A percentile compares a stretch with the other conserved stretches of the same genome.
Conservation (phyloP, 202 grass and related monocot genomes). For the Panicum hallii region DNA sequence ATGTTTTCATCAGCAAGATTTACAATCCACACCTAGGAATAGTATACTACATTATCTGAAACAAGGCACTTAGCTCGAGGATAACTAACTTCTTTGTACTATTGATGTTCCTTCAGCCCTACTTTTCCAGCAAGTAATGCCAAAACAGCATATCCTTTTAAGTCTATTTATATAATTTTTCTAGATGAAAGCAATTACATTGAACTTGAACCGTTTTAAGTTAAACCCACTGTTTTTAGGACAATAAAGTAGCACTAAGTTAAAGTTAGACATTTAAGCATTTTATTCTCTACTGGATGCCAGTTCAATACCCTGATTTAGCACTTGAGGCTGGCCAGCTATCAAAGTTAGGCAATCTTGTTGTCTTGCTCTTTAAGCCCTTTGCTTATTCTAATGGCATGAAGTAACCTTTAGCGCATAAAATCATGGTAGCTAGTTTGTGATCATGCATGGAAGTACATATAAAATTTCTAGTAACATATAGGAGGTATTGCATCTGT, state of each 20-base stretch:
- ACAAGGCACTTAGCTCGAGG: conserved; percentile 49
- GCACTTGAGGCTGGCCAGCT: conserved; percentile 9
- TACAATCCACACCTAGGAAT: conserved; percentile 9
- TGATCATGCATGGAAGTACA: conserved; percentile 20
- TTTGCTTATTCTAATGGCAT: conserved; percentile 24
- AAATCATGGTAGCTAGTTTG: conserved; percentile 52
- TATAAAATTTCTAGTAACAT: conserved; percentile 34
- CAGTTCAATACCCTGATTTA: conserved; percentile 33
- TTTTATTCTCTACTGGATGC: conserved; percentile 35
- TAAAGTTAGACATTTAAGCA: conserved; percentile 37
- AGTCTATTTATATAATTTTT: conserved; percentile 4
- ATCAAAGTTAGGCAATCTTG: conserved; percentile 22
- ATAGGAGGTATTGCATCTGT: conserved; percentile 31
- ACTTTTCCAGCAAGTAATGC: conserved; percentile 47
- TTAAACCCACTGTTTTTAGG: conserved; percentile 6
- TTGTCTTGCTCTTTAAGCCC: conserved; percentile 26
- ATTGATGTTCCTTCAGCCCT: conserved; percentile 20
- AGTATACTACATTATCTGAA: conserved; percentile 44
- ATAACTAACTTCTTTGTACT: conserved; percentile 59
- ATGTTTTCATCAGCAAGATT: conserved; percentile 41
- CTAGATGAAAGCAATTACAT: background rate
- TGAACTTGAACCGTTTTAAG: background rate
- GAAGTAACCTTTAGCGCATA: conserved; percentile 44
- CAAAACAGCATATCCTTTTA: conserved; percentile 25
- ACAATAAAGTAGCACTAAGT: conserved; percentile 23